Conservation (phyloP, 495 filamentous ascomycete genomes). For the Aspergillus coremiiformis region DNA sequence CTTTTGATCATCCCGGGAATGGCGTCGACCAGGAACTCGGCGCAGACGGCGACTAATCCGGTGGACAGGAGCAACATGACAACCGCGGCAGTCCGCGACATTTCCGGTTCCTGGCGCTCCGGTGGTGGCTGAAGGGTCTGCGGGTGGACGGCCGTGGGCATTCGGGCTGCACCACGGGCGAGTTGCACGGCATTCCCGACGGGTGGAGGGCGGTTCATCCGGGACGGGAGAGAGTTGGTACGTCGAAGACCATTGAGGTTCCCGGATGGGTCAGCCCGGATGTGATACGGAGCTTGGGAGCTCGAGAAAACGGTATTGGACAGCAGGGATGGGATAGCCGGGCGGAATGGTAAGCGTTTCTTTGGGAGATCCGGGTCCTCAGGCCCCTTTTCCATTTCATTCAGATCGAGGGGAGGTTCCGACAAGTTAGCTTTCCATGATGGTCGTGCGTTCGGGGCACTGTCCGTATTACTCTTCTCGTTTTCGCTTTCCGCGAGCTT, state of each 20-base stretch:
- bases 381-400: background rate
- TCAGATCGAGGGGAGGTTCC: conserved; percentile 7
- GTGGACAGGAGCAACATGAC: conserved; percentile 70
- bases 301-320: conserved; percentile 60
- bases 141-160: conserved; percentile 13
- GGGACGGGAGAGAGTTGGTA: conserved; percentile 71
- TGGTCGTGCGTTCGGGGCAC: conserved; percentile 4
- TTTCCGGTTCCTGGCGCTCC: conserved; percentile 44
- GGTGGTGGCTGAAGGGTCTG: conserved; percentile 26
- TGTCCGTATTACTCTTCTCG: background rate
- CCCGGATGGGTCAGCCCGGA: conserved; percentile 23
- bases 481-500: conserved; percentile 28
- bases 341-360: conserved; percentile 35
- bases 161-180: conserved; percentile 32
- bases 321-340: conserved; percentile 51
- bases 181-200: conserved; percentile 36
- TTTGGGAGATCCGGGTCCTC: conserved; percentile 16
- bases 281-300: conserved; percentile 26
- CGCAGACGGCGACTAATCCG: conserved; percentile 73
- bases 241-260: conserved; percentile 59
- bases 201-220: conserved; percentile 47
- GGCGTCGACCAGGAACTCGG: conserved; percentile 77
- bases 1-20: conserved; percentile 65
- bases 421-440: conserved; percentile 4
- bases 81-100: conserved; percentile 69